Evolutionary conservation across 306 rosid species (phyloP).

Genomic region (Acacia acuminata): DNA sequence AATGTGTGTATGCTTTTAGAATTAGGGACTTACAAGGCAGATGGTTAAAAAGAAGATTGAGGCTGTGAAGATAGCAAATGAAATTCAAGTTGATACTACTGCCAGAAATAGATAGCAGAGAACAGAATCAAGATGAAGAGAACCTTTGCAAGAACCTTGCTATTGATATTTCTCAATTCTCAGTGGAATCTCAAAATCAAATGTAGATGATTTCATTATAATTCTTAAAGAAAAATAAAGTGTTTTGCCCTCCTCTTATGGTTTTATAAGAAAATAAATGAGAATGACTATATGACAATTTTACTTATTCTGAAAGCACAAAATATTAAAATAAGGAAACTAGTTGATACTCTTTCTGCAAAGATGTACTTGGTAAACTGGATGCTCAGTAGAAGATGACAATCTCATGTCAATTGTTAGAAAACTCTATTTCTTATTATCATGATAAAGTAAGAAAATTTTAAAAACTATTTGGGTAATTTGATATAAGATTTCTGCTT

Average conservation of each 20-base stretch:
- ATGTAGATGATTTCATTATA: neutral
- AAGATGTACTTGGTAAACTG: neutral
- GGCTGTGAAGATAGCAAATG: neutral
- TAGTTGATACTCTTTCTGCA: neutral
- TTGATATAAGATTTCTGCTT: slow-evolving; percentile 13
- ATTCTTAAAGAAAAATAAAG: neutral
- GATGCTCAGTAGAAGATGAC: neutral
- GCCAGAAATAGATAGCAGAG: neutral
- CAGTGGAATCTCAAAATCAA: neutral
- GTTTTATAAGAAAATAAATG: neutral
- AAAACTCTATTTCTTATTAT: neutral
- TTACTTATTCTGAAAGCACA: neutral
- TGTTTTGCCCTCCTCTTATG: neutral
- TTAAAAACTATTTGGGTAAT: neutral
- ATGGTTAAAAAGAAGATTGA: neutral
- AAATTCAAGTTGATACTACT: neutral
- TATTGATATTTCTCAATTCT: neutral
- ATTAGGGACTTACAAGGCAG: neutral
- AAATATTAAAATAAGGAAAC: neutral
- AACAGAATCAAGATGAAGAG: neutral
- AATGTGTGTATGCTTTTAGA: neutral
- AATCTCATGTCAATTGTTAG: neutral
- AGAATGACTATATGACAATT: neutral
- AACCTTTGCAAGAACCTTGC: neutral
- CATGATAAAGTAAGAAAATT: neutral